phyloP scores from a whole-genome alignment of 306 rosid species.

The Pueraria montana region DNA sequence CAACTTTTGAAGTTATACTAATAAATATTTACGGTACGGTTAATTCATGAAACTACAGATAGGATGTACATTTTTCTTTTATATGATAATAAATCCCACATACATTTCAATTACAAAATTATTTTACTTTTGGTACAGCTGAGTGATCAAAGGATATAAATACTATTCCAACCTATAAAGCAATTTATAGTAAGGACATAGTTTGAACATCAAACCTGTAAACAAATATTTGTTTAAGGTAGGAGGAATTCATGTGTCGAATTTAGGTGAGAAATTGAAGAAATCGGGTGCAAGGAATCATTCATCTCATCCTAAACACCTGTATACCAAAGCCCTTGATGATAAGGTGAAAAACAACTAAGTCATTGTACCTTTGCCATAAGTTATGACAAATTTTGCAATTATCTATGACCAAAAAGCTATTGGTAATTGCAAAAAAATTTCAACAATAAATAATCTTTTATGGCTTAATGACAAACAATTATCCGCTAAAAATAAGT shows the following conservation, averaged over 20 bases:
- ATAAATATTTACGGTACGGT: too few relatives aligned
- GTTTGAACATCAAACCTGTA: not conserved
- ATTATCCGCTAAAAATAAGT: not conserved
- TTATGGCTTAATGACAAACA: not conserved
- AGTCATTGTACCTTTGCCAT: not conserved
- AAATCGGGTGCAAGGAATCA: not conserved
- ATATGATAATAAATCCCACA: too few relatives aligned
- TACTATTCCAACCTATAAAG: not conserved
- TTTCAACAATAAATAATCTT: not conserved
- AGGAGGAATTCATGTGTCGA: not conserved
- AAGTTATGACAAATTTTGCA: not conserved
- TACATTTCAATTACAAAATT: too few relatives aligned
- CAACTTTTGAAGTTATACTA: too few relatives aligned
- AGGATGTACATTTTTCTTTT: too few relatives aligned
- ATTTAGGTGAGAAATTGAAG: constrained; percentile 3
- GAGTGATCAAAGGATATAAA: too few relatives aligned
- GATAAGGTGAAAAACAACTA: not conserved
- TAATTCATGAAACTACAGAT: too few relatives aligned
- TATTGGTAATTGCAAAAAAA: not conserved
- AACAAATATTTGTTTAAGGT: not conserved
- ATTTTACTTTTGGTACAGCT: too few relatives aligned
- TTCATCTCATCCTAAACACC: not conserved
- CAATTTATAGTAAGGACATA: not conserved
- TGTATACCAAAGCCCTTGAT: not conserved
- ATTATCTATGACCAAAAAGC: not conserved